Evolutionary conservation across 2,329 filamentous ascomycete genomes (phyloP), one percentile per base, ranked within the genome.

Genomic region (Penicillium sp.): DNA sequence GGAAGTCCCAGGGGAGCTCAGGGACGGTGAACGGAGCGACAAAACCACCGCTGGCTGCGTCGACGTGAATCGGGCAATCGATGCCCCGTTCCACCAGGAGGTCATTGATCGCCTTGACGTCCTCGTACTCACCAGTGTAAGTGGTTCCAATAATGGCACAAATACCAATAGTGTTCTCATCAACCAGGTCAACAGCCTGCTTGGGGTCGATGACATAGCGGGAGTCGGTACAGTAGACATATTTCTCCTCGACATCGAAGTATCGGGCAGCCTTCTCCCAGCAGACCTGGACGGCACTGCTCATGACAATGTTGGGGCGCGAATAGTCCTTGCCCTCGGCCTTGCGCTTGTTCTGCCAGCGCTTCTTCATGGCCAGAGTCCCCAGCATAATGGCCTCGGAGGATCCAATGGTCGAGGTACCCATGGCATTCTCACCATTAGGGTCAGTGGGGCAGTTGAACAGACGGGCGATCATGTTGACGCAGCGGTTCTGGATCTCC

Each of bases 61-160:
- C 91, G 33, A 97, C 88, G 63, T 97, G 91, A 53, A 97, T 96
- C 1, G 88, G 86, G 17, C 82, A 81, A 55, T 95, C 84, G 31
- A 96, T 75, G 27, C 79, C 75, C 42, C 76, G 82, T 74, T 89
- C 73, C 4, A 89, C 63, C 21, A 97, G 74, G 30, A 96, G 73
- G 62, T 96, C 88, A 57, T 95, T 96, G 68, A 97, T 86, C 8
- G 78, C 82, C 74, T 95, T 91, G 60, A 90, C 83, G 57, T 96
- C 89, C 69, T 96, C 91, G 58, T 97, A 94, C 72, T 96, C 86
- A 47, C 91, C 91, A 0, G 91, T 96, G 68, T 96, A 96, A 0
- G 91, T 97, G 2, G 88, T 93, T 7, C 90, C 91, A 2, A 97
- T 70, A 52, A 97, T 96, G 41, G 81, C 78, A 60, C 89, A 95